Percentiles rank a stretch among this genome's conserved stretches.
Evolutionary conservation across 768 basidiomycete species (phyloP).

Genomic region (Auriscalpium vulgare): DNA sequence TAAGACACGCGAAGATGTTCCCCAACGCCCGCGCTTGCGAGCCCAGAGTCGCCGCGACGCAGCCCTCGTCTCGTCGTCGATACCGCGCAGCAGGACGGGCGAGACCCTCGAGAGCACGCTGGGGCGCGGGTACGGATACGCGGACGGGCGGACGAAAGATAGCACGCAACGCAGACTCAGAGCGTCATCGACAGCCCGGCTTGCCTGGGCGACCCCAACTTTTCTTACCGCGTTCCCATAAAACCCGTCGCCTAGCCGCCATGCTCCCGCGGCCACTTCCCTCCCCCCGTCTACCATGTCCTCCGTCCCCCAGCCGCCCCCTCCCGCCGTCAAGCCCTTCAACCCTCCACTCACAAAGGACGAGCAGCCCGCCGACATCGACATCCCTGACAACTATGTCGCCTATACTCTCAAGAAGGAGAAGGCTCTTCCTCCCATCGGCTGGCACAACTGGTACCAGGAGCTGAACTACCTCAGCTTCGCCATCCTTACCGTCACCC

Average conservation of each 20-base stretch:
- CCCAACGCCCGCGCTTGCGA: constrained; percentile 1
- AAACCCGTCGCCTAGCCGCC: neutral
- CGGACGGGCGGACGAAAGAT: neutral
- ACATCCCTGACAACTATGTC: constrained; percentile 54
- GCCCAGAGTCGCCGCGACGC: neutral
- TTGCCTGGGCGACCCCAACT: constrained; percentile 1
- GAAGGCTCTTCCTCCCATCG: constrained; percentile 42
- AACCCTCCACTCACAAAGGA: constrained; percentile 17
- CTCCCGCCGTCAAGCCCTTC: constrained; percentile 15
- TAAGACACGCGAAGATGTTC: neutral
- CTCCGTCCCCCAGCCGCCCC: constrained; percentile 19
- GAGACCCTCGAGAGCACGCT: neutral
- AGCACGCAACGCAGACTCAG: neutral
- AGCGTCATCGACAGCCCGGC: neutral
- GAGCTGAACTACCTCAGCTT: constrained; percentile 78
- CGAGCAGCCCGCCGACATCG: constrained; percentile 25
- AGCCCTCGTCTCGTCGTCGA: neutral
- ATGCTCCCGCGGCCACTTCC: neutral
- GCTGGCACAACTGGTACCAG: constrained; percentile 33
- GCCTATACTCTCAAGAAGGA: constrained; percentile 41
- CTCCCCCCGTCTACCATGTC: constrained; percentile 20
- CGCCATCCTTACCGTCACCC: constrained; percentile 64
- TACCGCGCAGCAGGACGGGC: neutral
- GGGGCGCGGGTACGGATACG: neutral
- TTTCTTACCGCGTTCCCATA: constrained; percentile 6